Percentiles rank a stretch among this genome's conserved stretches.
These are phyloP conservation scores for Tetrapisispora arboricola DNA, from an alignment of 805 yeast species.

Conservation along the genomic window DNA sequence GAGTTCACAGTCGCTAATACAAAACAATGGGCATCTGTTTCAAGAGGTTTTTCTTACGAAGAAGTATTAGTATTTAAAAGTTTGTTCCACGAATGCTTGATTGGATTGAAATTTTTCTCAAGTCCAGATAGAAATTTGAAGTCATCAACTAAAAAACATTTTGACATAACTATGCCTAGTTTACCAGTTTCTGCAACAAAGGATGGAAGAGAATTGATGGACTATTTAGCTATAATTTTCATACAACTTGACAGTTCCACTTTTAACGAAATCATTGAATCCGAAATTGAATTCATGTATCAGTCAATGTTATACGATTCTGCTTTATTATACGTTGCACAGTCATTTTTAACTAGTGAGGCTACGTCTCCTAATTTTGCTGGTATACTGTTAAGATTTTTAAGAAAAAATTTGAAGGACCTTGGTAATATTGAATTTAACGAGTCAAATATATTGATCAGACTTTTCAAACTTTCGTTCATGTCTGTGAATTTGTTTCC, in stretches of 20 bases:
- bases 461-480: constrained; percentile 85
- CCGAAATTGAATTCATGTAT: constrained; percentile 69
- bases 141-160: constrained; percentile 27
- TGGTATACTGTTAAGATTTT: constrained; percentile 67
- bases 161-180: constrained; percentile 69
- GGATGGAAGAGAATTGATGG: constrained; percentile 94
- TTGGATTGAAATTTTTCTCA: constrained; percentile 71
- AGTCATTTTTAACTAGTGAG: constrained; percentile 87
- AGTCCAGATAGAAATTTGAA: constrained; percentile 25
- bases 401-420: constrained; percentile 60
- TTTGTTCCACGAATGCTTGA: constrained; percentile 74
- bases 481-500: constrained; percentile 95
- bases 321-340: constrained; percentile 82
- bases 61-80: constrained; percentile 69
- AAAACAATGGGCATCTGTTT: constrained; percentile 73
- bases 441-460: constrained; percentile 67
- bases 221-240: constrained; percentile 84
- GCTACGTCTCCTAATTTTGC: constrained; percentile 89
- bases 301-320: constrained; percentile 74
- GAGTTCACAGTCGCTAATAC: constrained; percentile 40
- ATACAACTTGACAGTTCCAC: constrained; percentile 92
- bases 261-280: constrained; percentile 80
- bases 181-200: constrained; percentile 79
- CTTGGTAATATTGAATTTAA: constrained; percentile 73
- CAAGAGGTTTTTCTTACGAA: constrained; percentile 73